Evolutionary conservation across 1,139 yeast species (phyloP), one percentile per base, ranked within the genome.

Genomic region (Tardiomyces depauwii): DNA sequence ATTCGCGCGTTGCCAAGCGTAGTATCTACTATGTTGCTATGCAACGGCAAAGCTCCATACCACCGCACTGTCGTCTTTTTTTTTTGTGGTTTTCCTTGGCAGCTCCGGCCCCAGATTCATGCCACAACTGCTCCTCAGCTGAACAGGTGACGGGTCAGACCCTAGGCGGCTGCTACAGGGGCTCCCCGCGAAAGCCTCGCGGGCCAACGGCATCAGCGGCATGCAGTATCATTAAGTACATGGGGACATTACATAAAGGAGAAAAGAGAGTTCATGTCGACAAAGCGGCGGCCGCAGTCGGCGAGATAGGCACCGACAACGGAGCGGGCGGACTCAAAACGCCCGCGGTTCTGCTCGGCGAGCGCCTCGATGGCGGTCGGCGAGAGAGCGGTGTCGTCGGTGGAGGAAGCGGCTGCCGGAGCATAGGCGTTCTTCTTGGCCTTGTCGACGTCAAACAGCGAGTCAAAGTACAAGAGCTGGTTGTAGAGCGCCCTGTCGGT

Each of bases 251-350:
- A 40, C 32, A 23, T 27, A 40, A 48, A 47, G 16, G 42, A 38
- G 63, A 91, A 91, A 36, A 88, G 81, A 33, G 78, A 71, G 9
- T 82, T 81, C 87, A 91, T 81, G 59, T 87, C 87, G 42, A 91
- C 96, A 63, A 82, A 89, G 46, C 96, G 76, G 55, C 96, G 81
- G 12, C 96, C 97, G 66, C 94, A 85, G 53, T 85, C 85, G 45
- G 72, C 71, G 58, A 91, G 68, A 57, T 91, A 91, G 63, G 81
- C 81, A 52, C 78, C 77, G 1, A 85, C 82, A 6, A 87, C 81
- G n/a, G 70, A 68, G 44, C 76, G 72, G 53, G 79, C 74, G 12
- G 66, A 56, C n/a, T 64, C 73, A 58, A 89, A 83, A 33, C 76
- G 58, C 14, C 68, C 78, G 45, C 89, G 70, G 59, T 88, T 88